phyloP scores from a whole-genome alignment of 2,329 filamentous ascomycete genomes.

The Cordyceps cateniannulata region DNA sequence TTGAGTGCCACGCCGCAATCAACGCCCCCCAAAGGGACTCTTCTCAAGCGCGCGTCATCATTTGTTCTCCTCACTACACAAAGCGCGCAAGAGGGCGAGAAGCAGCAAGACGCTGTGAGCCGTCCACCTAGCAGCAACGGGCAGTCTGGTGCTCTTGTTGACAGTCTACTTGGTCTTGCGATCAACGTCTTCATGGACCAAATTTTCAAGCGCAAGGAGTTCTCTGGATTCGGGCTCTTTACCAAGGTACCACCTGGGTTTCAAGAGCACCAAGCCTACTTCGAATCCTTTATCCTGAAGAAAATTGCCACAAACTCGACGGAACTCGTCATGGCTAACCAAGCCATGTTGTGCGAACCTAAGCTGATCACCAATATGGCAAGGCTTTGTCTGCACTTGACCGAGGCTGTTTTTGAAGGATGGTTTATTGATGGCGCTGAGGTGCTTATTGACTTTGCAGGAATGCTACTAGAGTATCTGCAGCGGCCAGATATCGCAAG shows the following conservation, averaged over 20 bases:
- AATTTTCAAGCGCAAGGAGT: slow-evolving; percentile 80
- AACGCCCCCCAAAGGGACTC: slow-evolving; percentile 47
- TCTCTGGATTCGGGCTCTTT: slow-evolving; percentile 78
- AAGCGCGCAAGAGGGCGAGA: slow-evolving; percentile 38
- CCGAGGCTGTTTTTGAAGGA: slow-evolving; percentile 88
- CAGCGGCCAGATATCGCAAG: slow-evolving; percentile 75
- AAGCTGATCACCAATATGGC: slow-evolving; percentile 81
- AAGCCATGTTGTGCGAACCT: slow-evolving; percentile 70
- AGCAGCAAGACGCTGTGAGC: slow-evolving; percentile 44
- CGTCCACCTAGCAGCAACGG: background rate
- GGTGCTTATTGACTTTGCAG: slow-evolving; percentile 76
- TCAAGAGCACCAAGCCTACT: slow-evolving; percentile 89
- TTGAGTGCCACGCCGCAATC: slow-evolving; percentile 43
- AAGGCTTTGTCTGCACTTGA: slow-evolving; percentile 71
- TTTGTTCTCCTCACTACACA: slow-evolving; percentile 82
- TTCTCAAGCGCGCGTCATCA: slow-evolving; percentile 75
- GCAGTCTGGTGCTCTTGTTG: slow-evolving; percentile 56
- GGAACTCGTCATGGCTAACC: slow-evolving; percentile 63
- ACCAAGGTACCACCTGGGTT: slow-evolving; percentile 87
- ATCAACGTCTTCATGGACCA: slow-evolving; percentile 81
- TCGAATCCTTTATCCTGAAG: slow-evolving; percentile 81
- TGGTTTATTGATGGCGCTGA: slow-evolving; percentile 92
- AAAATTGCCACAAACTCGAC: slow-evolving; percentile 67
- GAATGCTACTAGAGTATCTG: slow-evolving; percentile 79
- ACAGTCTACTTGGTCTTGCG: slow-evolving; percentile 70